A percentile compares a stretch with the other conserved stretches of the same genome.
These are phyloP conservation scores for Suillus subluteus DNA, from an alignment of 768 basidiomycete species.

Conservation along the genomic window DNA sequence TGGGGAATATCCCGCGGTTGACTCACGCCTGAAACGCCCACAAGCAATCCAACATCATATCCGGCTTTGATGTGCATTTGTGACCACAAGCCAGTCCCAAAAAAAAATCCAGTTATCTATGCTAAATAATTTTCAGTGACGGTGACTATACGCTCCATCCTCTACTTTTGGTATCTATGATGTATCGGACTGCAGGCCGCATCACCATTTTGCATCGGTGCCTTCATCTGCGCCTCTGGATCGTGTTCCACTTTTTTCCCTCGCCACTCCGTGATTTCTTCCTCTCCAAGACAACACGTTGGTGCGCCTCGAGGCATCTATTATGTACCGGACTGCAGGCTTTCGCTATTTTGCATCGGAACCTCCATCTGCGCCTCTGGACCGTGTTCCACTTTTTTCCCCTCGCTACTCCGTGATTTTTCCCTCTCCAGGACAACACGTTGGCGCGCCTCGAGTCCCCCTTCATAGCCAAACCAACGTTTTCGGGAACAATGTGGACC, in stretches of 20 bases:
- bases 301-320: constrained; percentile 41
- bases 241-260: neutral
- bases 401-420: neutral
- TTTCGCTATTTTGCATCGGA: constrained; percentile 14
- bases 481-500: constrained; percentile 61
- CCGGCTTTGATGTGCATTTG: neutral
- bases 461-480: constrained; percentile 68
- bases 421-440: constrained; percentile 33
- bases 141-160: neutral
- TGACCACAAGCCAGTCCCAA: neutral
- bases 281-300: constrained; percentile 35
- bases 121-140: neutral
- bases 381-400: constrained; percentile 3
- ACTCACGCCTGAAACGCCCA: neutral
- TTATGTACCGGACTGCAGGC: neutral
- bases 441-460: constrained; percentile 51
- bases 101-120: neutral
- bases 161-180: neutral
- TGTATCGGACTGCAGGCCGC: neutral
- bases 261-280: neutral
- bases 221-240: constrained; percentile 10
- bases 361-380: constrained; percentile 10
- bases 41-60: neutral
- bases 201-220: constrained; percentile 14
- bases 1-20: neutral